phyloP scores from a whole-genome alignment of 371 early-diverging fungal genomes.

The Mortierella sp. region DNA sequence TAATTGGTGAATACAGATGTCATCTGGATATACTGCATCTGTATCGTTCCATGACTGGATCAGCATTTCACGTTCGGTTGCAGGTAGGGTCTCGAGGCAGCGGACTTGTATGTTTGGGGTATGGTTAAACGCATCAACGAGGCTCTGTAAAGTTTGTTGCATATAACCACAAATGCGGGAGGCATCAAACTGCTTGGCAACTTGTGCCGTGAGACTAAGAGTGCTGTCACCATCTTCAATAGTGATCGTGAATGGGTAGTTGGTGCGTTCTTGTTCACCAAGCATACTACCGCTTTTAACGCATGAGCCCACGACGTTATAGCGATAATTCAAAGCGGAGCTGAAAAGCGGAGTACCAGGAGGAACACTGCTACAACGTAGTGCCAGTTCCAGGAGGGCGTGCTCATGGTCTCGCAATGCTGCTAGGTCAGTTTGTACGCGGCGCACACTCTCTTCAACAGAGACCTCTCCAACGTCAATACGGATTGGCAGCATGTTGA shows the following conservation, averaged over 20 bases:
- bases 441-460: slow-evolving; percentile 16
- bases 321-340: slow-evolving; percentile 34
- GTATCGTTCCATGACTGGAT: too few relatives aligned
- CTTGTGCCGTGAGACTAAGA: neutral
- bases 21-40: too few relatives aligned
- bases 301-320: neutral
- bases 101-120: too few relatives aligned
- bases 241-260: slow-evolving; percentile 17
- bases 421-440: slow-evolving; percentile 3
- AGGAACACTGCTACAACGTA: slow-evolving; percentile 21
- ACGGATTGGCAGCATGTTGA: slow-evolving; percentile 28
- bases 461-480: slow-evolving; percentile 9
- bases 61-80: too few relatives aligned
- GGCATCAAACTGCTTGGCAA: too few relatives aligned
- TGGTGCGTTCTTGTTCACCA: slow-evolving; percentile 1
- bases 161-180: too few relatives aligned
- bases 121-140: too few relatives aligned
- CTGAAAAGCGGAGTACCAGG: slow-evolving; percentile 33
- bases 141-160: too few relatives aligned
- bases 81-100: too few relatives aligned
- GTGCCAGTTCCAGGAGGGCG: slow-evolving; percentile 32
- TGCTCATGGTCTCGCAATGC: slow-evolving; percentile 22
- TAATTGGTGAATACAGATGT: too few relatives aligned
- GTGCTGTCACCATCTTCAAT: slow-evolving; percentile 11
- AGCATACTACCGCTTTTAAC: neutral